Conservation (phyloP, 768 basidiomycete species). For the Suillus alpinus region DNA sequence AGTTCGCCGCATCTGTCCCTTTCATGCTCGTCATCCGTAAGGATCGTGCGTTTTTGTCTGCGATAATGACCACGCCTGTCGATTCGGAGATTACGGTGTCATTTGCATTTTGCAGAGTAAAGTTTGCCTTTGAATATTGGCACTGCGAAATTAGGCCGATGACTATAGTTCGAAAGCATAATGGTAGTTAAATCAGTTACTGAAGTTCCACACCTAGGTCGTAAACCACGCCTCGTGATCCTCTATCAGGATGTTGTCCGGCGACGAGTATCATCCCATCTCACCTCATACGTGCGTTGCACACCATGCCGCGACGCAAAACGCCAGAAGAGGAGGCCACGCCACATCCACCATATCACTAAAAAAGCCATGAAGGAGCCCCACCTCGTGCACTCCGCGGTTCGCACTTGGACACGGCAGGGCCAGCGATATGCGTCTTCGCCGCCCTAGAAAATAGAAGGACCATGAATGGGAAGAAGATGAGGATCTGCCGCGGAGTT, state of each 20-base stretch:
- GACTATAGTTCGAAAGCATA: not conserved
- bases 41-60: not conserved
- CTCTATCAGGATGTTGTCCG: not conserved
- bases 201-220: not conserved
- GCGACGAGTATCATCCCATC: not conserved
- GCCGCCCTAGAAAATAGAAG: slow-evolving; percentile 22
- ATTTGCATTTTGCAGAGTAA: not conserved
- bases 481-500: slow-evolving; percentile 14
- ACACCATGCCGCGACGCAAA: slow-evolving; percentile 34
- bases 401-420: slow-evolving; percentile 14
- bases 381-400: slow-evolving; percentile 15
- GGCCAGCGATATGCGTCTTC: slow-evolving; percentile 22
- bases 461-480: slow-evolving; percentile 20
- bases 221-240: not conserved
- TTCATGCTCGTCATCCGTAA: not conserved
- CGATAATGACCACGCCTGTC: not conserved
- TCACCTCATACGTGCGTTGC: slow-evolving; percentile 22
- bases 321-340: slow-evolving; percentile 34
- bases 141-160: not conserved
- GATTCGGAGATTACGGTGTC: not conserved
- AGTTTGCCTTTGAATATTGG: not conserved
- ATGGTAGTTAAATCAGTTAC: not conserved
- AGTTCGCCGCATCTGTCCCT: not conserved
- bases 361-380: slow-evolving; percentile 28
- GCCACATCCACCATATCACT: slow-evolving; percentile 33